These are phyloP conservation scores for Phytophthora fragariae DNA, from an alignment of 352 stramenopile species.

Conservation along the genomic window DNA sequence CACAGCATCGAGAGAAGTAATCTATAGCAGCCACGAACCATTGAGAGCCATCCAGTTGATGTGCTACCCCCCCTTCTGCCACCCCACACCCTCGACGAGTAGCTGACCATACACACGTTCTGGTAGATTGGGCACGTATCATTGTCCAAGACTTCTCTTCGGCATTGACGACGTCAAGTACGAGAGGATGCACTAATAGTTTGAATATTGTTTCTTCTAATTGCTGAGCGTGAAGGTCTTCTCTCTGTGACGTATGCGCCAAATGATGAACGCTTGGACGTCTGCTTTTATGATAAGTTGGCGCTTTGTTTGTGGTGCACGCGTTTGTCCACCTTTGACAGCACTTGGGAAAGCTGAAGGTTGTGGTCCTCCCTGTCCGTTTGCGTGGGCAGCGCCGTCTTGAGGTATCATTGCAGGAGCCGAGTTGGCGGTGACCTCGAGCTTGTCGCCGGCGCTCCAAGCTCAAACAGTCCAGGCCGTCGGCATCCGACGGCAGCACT, in stretches of 20 bases:
- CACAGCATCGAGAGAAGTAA: neutral
- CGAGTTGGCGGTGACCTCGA: conserved; percentile 62
- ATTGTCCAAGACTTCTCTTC: conserved; percentile 43
- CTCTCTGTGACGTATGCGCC: conserved; percentile 26
- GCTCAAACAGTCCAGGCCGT: conserved; percentile 72
- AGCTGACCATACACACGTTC: conserved; percentile 93
- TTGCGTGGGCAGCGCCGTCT: conserved; percentile 73
- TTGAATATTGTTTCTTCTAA: conserved; percentile 63
- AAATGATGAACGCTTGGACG: conserved; percentile 41
- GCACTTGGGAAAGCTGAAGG: conserved; percentile 58
- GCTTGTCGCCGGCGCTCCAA: conserved; percentile 54
- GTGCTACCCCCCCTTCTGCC: conserved; percentile 87
- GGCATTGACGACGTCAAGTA: conserved; percentile 63
- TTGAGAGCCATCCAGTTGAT: conserved; percentile 95
- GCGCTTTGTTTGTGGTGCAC: conserved; percentile 62
- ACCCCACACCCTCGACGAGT: conserved; percentile 91
- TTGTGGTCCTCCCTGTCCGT: conserved; percentile 85
- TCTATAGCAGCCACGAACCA: conserved; percentile 33
- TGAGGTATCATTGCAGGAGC: conserved; percentile 85
- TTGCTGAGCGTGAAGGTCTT: conserved; percentile 31
- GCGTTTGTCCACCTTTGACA: conserved; percentile 48
- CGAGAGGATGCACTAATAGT: conserved; percentile 67
- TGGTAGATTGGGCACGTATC: conserved; percentile 63
- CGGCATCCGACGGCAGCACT: conserved; percentile 42
- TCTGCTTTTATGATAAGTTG: conserved; percentile 83